Evolutionary conservation across 352 stramenopile genomes (phyloP).

Genomic region (Peronospora destructor): DNA sequence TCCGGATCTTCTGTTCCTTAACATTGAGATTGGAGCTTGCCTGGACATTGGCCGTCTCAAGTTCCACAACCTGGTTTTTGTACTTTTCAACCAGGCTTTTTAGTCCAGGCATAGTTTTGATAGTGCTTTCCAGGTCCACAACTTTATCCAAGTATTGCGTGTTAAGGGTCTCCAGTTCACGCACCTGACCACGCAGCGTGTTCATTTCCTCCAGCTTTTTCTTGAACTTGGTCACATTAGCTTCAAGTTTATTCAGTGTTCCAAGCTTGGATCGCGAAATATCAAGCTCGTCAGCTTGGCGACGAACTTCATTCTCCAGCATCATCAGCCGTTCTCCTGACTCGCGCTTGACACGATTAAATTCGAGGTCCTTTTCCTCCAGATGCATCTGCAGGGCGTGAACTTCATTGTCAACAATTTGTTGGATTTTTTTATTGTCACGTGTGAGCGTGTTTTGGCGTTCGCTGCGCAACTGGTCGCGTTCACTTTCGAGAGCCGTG

Average conservation of each 20-base stretch:
- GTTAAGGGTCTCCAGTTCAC: constrained; percentile 74
- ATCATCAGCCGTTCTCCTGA: constrained; percentile 68
- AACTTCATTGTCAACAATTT: constrained; percentile 79
- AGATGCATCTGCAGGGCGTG: constrained; percentile 66
- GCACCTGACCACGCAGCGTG: constrained; percentile 60
- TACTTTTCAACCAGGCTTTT: constrained; percentile 79
- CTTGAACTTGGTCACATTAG: constrained; percentile 79
- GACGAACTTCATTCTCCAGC: constrained; percentile 81
- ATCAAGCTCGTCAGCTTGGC: constrained; percentile 78
- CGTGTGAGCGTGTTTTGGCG: constrained; percentile 67
- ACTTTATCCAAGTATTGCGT: constrained; percentile 80
- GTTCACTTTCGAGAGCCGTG: constrained; percentile 50
- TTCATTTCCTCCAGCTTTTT: constrained; percentile 85
- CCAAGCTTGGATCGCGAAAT: constrained; percentile 83
- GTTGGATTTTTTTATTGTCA: constrained; percentile 85
- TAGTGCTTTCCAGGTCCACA: constrained; percentile 76
- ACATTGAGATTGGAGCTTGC: constrained; percentile 67
- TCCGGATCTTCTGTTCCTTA: constrained; percentile 75
- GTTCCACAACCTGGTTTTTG: constrained; percentile 85
- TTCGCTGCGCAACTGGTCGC: constrained; percentile 60
- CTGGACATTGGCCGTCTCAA: constrained; percentile 78
- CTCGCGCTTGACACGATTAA: constrained; percentile 66
- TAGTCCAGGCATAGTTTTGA: constrained; percentile 79
- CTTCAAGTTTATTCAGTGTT: constrained; percentile 72
- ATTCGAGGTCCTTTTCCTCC: constrained; percentile 72